Evolutionary conservation across 441 rosid species (phyloP), one percentile per base, ranked within the genome.

Genomic region (Jatropha podagrica): DNA sequence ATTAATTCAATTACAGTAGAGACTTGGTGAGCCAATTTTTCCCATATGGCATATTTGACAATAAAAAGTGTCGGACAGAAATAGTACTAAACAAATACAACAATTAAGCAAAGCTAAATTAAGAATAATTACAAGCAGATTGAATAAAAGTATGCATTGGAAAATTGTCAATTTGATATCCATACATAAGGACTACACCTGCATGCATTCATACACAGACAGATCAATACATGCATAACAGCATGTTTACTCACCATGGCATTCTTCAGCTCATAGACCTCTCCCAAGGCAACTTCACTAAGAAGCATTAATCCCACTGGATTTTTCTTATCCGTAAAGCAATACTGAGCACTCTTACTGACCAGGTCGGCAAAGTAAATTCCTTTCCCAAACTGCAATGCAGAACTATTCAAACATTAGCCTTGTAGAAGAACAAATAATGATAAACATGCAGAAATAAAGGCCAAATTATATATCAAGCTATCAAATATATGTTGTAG

Each of bases 261-360:
- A 69, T 88, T 90, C 81, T 89, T 94, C 80, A 94, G 87, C 83
- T 91, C 97, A 68, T 87, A 85, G 32, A 91, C 74, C 71, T 94
- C 98, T 74, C 97, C 97, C 59, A 96, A 80, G 73, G 98, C 95
- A 81, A 96, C 98, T 83, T 94, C 98, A 71, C 98, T 96, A 68
- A 96, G 84, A 75, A 96, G 87, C 98, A 96, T 89, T 59, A 94
- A 86, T 71, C 98, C 99, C 83, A 92, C 95, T 2, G 97, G 98
- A 85, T 80, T 90, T 71, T 85, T 83, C 91, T 87, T 88, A 72
- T 85, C 86, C n/a, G 97, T 88, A 79, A 11, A 91, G 87, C 98
- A 96, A 82, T 94, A 94, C 85, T 92, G 98, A 78, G 97, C 97
- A 89, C 99, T 94, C 91, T 96, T 96, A 76, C 99, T 96, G 78